Base-by-base conservation (phyloP, 306 rosid species). In the Quercus alba region DNA sequence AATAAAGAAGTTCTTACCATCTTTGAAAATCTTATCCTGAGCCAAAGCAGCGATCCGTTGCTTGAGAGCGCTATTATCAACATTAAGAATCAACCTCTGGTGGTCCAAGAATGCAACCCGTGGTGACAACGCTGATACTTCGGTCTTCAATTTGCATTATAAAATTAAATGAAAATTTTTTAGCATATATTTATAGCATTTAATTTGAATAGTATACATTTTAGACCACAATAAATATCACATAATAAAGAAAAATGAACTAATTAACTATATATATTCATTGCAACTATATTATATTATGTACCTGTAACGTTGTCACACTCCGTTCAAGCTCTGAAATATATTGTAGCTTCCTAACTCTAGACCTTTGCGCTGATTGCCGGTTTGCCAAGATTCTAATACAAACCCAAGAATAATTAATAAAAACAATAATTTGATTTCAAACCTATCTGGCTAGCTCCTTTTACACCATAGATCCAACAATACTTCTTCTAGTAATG, bases 1-100 rank as follows among this genome's bases (percentile, higher is more conserved):
- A 49, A 1, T 3, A 49, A 49, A 49, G 17, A 49, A 49, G 54
- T 49, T 49, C 54, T 33, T 90, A 95, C 98, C 97, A 72, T 95
- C 99, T 90, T 95, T 95, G 85, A 95, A 95, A 85, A 95, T 85
- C 92, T 91, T 95, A 77, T 95, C 98, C 68, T 95, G 99, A 74
- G 96, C 98, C 90, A 95, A 84, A 77, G 97, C 98, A 73, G 99
- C 99, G 77, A 95, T 90, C n/a, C 98, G 82, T 88, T 95, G 98
- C 89, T 95, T 93, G 44, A 95, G 88, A 78, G 98, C 87, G 78
- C 98, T 91, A 2, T 93, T 95, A 76, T 95, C 98, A 35, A 95
- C 94, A 55, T 90, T 91, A 1, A 95, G 98, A 81, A 95, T 85
- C 93, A 95, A 84, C 77, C 99, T 96, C 67, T 93, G 99, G 88